Percentiles rank a stretch among this genome's conserved stretches.
These are phyloP conservation scores for Pezicula neosporulosa DNA, from an alignment of 2,329 filamentous ascomycete genomes.

Conservation along the genomic window DNA sequence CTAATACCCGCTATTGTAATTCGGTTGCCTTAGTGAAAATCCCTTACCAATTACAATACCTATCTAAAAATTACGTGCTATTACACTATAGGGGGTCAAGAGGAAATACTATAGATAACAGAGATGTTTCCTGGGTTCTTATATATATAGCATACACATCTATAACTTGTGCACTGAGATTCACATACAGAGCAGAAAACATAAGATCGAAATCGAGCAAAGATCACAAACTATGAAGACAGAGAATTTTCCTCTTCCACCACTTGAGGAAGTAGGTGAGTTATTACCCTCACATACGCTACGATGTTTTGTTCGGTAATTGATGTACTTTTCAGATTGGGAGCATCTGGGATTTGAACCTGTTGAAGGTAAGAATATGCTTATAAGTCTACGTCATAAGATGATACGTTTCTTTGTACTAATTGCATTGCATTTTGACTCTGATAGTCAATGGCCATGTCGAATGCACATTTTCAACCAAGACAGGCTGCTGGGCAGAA, in stretches of 20 bases:
- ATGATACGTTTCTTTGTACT: background rate
- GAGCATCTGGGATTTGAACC: conserved; percentile 1
- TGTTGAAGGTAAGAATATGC: conserved; percentile 1
- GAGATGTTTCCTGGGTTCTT: background rate
- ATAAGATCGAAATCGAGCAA: background rate
- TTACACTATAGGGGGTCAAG: background rate
- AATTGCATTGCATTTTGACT: background rate
- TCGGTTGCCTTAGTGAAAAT: no score
- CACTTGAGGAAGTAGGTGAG: background rate
- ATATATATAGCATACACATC: background rate
- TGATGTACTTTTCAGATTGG: conserved; percentile 1
- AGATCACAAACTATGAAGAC: background rate
- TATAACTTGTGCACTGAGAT: background rate
- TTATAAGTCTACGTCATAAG: background rate
- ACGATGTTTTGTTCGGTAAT: background rate
- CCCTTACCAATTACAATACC: no score
- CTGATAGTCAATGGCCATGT: conserved; percentile 60
- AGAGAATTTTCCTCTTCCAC: background rate
- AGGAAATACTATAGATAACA: background rate
- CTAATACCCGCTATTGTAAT: no score
- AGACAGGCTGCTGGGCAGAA: conserved; percentile 52
- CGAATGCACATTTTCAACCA: conserved; percentile 54
- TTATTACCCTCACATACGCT: background rate
- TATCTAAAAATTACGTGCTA: background rate
- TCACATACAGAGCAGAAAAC: background rate